Evolutionary conservation across 306 rosid genomes (phyloP), one percentile per base, ranked within the genome.

Genomic region (Rosa lucieae): DNA sequence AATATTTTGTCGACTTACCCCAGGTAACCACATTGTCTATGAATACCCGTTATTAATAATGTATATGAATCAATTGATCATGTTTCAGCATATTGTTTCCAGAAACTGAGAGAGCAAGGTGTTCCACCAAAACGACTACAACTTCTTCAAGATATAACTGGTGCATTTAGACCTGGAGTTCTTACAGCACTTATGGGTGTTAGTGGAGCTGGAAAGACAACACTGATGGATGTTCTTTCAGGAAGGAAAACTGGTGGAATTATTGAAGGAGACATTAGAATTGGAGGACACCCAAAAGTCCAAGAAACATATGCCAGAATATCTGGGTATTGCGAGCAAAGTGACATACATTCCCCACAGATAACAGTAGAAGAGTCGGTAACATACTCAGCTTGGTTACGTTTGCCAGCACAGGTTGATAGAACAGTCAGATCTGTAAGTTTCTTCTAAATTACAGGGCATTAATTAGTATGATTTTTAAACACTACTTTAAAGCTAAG

Each of bases 181-280:
- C 86, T 89, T 63, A 84, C 93, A 77, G 90, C 93, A 56, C 84
- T 89, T 67, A 77, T 87, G 79, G 91, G 90, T 0, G 87, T 87
- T 42, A 90, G 87, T 67, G 94, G 94, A 32, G 94, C 94, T 17
- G 94, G 94, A 35, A 88, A 86, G 72, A 86, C 93, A 71, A 89
- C 93, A 18, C 78, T 89, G 58, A 70, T 89, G 87, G 93, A 89
- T 82, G 93, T 88, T 5, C 84, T 90, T 55, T 88, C 88, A 7
- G 94, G 91, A 72, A 82, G 94, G 66, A 90, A 90, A 83, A 90
- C 82, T 0, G 84, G 85, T 61, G 94, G 94, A 8, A 68, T 63
- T 61, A 86, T 84, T 9, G 82, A 83, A 67, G 94, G 94, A 44
- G 89, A 67, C 77, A 79, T 90, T 35, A 86, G 65, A 67, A 76